A percentile compares a stretch with the other conserved stretches of the same genome.
phyloP scores from a whole-genome alignment of 208 protist genomes.

The Angomonas deanei region DNA sequence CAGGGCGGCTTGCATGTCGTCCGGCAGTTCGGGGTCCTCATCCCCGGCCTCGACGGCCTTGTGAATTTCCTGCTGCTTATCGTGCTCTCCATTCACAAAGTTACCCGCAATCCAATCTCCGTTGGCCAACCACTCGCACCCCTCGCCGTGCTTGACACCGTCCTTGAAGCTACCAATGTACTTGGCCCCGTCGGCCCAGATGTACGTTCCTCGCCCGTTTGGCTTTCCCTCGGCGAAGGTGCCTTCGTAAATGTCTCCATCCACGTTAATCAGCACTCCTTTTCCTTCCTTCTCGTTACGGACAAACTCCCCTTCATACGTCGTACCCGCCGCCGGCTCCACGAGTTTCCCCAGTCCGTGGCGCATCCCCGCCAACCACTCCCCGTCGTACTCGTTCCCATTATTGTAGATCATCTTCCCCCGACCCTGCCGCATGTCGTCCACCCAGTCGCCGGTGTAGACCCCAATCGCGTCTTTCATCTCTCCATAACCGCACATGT shows the following conservation, averaged over 20 bases:
- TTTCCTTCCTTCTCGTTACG: conserved; percentile 73
- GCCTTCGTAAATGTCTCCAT: conserved; percentile 84
- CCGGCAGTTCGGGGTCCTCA: conserved; percentile 21
- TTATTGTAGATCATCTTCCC: conserved; percentile 74
- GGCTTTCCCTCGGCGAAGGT: conserved; percentile 62
- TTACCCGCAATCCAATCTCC: conserved; percentile 71
- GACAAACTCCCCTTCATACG: conserved; percentile 74
- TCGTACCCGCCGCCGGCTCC: conserved; percentile 29
- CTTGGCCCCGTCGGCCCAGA: conserved; percentile 70
- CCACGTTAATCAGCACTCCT: conserved; percentile 58
- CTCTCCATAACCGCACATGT: conserved; percentile 68
- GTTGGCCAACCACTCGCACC: conserved; percentile 76
- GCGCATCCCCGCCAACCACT: conserved; percentile 79
- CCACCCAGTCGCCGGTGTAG: conserved; percentile 82
- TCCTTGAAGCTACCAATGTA: conserved; percentile 85
- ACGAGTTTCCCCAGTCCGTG: conserved; percentile 79
- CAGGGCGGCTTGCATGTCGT: conserved; percentile 22
- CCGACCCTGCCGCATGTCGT: conserved; percentile 76
- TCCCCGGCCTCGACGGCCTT: conserved; percentile 15
- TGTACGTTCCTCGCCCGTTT: conserved; percentile 73
- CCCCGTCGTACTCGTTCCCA: conserved; percentile 80
- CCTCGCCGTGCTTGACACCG: conserved; percentile 79
- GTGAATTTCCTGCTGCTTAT: conserved; percentile 47
- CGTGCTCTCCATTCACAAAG: conserved; percentile 70
- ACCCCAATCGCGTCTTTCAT: conserved; percentile 73